A percentile compares a stretch with the other conserved stretches of the same genome.
Conservation (phyloP, 2,329 filamentous ascomycete genomes). For the Blastomyces emzantsi region DNA sequence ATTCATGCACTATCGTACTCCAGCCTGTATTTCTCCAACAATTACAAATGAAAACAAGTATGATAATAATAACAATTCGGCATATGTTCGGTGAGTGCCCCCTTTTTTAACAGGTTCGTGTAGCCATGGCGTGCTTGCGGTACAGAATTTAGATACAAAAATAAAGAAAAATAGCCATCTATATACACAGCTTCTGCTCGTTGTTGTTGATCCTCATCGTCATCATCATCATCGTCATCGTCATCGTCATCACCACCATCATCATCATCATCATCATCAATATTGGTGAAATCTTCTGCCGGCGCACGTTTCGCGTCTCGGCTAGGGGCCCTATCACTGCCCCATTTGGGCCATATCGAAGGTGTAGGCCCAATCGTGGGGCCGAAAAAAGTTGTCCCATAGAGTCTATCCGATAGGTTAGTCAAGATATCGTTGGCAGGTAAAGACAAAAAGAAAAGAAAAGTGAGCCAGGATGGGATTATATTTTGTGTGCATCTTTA, state of each 20-base stretch:
- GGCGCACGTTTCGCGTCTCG: neutral
- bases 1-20: neutral
- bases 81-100: neutral
- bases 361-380: neutral
- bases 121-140: neutral
- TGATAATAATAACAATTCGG: too few species aligned
- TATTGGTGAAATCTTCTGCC: neutral
- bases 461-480: too few species aligned
- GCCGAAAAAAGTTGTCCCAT: conserved; percentile 5
- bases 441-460: neutral
- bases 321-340: neutral
- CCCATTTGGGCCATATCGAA: neutral
- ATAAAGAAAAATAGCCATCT: neutral
- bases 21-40: neutral
- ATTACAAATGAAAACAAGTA: neutral
- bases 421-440: neutral
- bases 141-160: neutral
- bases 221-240: neutral
- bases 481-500: neutral
- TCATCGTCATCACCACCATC: neutral
- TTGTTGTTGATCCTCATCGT: neutral
- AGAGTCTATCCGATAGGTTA: neutral
- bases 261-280: neutral
- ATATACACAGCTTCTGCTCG: neutral
- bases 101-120: neutral